A percentile compares a stretch with the other conserved stretches of the same genome.
These are phyloP conservation scores for Kalmusia sp. DNA, from an alignment of 2,329 filamentous ascomycete species.

Conservation along the genomic window DNA sequence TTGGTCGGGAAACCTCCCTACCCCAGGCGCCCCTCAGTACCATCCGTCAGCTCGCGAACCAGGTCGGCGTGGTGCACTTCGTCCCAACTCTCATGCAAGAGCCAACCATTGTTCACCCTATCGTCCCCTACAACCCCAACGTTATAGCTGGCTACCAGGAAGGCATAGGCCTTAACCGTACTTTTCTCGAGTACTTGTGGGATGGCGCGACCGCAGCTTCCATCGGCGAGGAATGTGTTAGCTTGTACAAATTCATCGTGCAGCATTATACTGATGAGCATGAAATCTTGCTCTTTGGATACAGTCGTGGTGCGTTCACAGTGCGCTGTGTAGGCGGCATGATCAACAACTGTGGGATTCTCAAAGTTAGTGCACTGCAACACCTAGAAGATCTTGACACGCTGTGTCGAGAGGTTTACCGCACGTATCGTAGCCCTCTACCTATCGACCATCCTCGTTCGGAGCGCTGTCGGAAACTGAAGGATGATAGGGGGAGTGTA, in stretches of 20 bases:
- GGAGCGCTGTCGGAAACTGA: conserved; percentile 25
- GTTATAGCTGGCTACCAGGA: conserved; percentile 47
- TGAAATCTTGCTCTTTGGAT: conserved; percentile 55
- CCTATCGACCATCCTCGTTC: conserved; percentile 36
- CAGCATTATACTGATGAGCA: conserved; percentile 43
- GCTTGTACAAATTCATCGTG: conserved; percentile 45
- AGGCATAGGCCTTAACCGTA: conserved; percentile 43
- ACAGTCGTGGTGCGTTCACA: conserved; percentile 55
- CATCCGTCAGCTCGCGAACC: background rate
- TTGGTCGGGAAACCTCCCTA: background rate
- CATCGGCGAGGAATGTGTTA: conserved; percentile 44
- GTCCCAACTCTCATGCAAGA: background rate
- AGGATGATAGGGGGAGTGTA: conserved; percentile 23
- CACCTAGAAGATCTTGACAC: conserved; percentile 23
- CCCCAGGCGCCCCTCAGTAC: background rate
- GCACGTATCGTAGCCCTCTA: conserved; percentile 39
- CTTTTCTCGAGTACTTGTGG: conserved; percentile 46
- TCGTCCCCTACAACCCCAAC: conserved; percentile 18
- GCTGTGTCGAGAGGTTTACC: conserved; percentile 41
- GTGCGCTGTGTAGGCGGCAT: conserved; percentile 53
- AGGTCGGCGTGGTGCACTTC: background rate
- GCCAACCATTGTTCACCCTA: conserved; percentile 29
- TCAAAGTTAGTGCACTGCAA: conserved; percentile 20
- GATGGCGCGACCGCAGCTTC: conserved; percentile 44
- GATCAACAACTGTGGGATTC: conserved; percentile 53